phyloP scores from a whole-genome alignment of 148 eudicot genomes.

The Fagopyrum tataricum region DNA sequence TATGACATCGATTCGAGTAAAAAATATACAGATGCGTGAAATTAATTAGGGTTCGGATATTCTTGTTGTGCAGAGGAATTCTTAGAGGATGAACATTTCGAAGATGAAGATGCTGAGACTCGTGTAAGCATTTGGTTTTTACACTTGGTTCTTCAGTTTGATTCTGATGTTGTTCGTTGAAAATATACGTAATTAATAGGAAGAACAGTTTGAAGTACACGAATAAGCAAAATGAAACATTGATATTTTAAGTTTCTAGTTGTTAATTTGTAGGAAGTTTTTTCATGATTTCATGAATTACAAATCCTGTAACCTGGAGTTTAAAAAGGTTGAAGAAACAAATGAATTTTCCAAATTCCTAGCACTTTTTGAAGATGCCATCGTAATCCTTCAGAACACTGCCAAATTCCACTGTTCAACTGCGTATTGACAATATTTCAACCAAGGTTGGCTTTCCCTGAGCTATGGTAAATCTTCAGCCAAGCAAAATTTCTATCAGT shows the following conservation, averaged over 20 bases:
- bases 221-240: too few relatives aligned
- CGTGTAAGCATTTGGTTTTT: constrained; percentile 25
- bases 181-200: too few relatives aligned
- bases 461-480: neutral
- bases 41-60: constrained; percentile 8
- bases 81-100: constrained; percentile 35
- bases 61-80: constrained; percentile 34
- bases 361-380: neutral
- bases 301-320: too few relatives aligned
- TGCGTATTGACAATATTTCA: constrained; percentile 78
- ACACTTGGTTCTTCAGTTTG: neutral
- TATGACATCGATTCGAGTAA: neutral
- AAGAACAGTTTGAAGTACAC: too few relatives aligned
- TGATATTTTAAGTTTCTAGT: too few relatives aligned
- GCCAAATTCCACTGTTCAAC: constrained; percentile 52
- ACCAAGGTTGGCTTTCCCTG: constrained; percentile 38
- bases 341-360: too few relatives aligned
- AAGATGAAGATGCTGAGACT: constrained; percentile 48
- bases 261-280: too few relatives aligned
- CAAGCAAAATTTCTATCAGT: neutral
- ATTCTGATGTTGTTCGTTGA: constrained; percentile 9
- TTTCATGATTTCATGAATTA: too few relatives aligned
- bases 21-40: too few relatives aligned
- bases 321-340: too few relatives aligned
- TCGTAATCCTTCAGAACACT: constrained; percentile 56